A percentile compares a stretch with the other conserved stretches of the same genome.
phyloP scores from a whole-genome alignment of 2,329 filamentous ascomycete genomes.

The Alternaria sp. region DNA sequence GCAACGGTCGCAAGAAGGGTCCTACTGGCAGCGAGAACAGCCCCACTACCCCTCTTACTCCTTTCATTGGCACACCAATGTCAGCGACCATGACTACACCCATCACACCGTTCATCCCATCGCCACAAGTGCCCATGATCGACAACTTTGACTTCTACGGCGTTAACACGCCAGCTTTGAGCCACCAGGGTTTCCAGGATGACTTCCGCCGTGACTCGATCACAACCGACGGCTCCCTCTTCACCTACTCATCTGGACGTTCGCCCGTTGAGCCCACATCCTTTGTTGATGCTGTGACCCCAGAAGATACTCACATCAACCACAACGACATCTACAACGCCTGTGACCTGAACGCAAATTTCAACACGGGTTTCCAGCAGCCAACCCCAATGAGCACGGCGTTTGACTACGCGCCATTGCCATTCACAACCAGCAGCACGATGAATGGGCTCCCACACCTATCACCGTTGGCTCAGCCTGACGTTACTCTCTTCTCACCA shows the following conservation, averaged over 20 bases:
- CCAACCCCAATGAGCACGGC: slow-evolving; percentile 57
- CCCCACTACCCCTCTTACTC: slow-evolving; percentile 45
- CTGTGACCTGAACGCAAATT: slow-evolving; percentile 67
- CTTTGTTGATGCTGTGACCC: slow-evolving; percentile 56
- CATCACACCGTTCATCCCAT: slow-evolving; percentile 51
- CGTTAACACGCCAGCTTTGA: slow-evolving; percentile 45
- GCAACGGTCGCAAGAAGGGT: slow-evolving; percentile 68
- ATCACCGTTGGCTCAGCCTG: slow-evolving; percentile 73
- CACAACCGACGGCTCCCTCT: slow-evolving; percentile 46
- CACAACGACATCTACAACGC: slow-evolving; percentile 66
- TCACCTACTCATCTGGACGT: slow-evolving; percentile 52
- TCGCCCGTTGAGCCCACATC: slow-evolving; percentile 53
- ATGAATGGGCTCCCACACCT: slow-evolving; percentile 60
- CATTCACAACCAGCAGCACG: slow-evolving; percentile 35
- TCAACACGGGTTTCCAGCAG: slow-evolving; percentile 66
- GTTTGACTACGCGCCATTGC: slow-evolving; percentile 53
- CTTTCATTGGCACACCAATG: slow-evolving; percentile 47
- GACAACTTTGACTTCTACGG: slow-evolving; percentile 42
- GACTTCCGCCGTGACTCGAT: slow-evolving; percentile 50
- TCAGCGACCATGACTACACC: slow-evolving; percentile 48
- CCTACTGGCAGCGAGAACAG: slow-evolving; percentile 36
- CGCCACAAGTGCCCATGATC: slow-evolving; percentile 53
- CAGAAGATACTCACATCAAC: slow-evolving; percentile 60
- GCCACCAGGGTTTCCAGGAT: slow-evolving; percentile 38
- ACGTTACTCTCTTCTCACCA: slow-evolving; percentile 74